Evolutionary conservation across 2,329 filamentous ascomycete genomes (phyloP).

Genomic region (Fusarium heterosporum): DNA sequence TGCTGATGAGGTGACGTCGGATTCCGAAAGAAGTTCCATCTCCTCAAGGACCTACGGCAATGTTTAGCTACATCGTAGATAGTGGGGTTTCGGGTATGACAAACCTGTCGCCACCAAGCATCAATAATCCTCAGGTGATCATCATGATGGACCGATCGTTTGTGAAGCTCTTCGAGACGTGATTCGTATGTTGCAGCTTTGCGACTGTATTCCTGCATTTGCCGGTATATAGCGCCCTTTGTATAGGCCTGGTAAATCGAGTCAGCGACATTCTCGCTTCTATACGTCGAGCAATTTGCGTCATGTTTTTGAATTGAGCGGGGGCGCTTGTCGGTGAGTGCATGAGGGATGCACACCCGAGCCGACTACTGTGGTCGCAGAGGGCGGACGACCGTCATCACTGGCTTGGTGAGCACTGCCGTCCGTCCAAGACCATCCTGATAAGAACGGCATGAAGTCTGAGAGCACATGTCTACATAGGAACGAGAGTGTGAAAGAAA

Average conservation of each 20-base stretch:
- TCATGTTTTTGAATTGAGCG: constrained; percentile 33
- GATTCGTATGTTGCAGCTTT: constrained; percentile 85
- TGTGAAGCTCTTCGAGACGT: constrained; percentile 83
- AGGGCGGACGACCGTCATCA: constrained; percentile 51
- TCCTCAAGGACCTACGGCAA: constrained; percentile 69
- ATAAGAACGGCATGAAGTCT: constrained; percentile 45
- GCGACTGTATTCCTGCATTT: constrained; percentile 98
- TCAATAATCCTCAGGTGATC: constrained; percentile 93
- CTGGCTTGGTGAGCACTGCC: constrained; percentile 54
- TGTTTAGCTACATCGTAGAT: constrained; percentile 24
- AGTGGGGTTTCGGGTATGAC: constrained; percentile 39
- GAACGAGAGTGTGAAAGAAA: constrained; percentile 24
- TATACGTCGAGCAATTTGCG: constrained; percentile 41
- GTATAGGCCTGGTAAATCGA: constrained; percentile 52
- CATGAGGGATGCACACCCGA: constrained; percentile 42
- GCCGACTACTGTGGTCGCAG: constrained; percentile 49
- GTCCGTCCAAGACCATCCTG: constrained; percentile 50
- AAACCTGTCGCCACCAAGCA: constrained; percentile 93
- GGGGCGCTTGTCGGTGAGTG: constrained; percentile 38
- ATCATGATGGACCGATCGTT: constrained; percentile 84
- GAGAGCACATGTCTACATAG: constrained; percentile 23
- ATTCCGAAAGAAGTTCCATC: constrained; percentile 68
- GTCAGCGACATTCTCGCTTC: constrained; percentile 44
- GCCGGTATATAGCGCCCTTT: constrained; percentile 95
- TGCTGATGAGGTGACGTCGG: constrained; percentile 49